Evolutionary conservation across 2,329 filamentous ascomycete genomes (phyloP).

Genomic region (Domatiomyces globalis): DNA sequence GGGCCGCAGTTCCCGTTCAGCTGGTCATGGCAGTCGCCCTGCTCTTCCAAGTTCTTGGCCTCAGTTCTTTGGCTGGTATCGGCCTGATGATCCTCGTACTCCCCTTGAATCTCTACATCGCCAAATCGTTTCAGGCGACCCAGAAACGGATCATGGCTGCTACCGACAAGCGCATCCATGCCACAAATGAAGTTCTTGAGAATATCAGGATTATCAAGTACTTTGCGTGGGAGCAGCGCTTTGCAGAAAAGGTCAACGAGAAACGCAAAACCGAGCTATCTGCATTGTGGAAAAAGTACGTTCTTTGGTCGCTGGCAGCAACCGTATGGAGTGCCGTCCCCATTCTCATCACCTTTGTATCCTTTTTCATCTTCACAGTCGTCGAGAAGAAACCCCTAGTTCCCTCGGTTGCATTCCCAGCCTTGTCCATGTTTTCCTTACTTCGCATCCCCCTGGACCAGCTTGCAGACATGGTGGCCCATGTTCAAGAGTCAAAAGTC

Average conservation of each 20-base stretch:
- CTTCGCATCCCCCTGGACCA: conserved; percentile 88
- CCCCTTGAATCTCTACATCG: conserved; percentile 80
- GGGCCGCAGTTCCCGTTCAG: conserved; percentile 80
- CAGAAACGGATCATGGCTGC: conserved; percentile 86
- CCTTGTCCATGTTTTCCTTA: conserved; percentile 87
- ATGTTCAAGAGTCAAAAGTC: conserved; percentile 93
- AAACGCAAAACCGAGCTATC: conserved; percentile 68
- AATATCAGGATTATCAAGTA: conserved; percentile 99
- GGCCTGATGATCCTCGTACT: conserved; percentile 77
- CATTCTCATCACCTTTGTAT: conserved; percentile 88
- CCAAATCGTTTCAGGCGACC: conserved; percentile 67
- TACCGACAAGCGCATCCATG: conserved; percentile 89
- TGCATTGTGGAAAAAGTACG: conserved; percentile 66
- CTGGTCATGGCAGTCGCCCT: conserved; percentile 65
- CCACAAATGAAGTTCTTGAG: conserved; percentile 90
- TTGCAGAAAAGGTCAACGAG: conserved; percentile 72
- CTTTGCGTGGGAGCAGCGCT: conserved; percentile 94
- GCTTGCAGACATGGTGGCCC: conserved; percentile 94
- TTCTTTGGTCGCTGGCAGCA: conserved; percentile 81
- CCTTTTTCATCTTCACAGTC: conserved; percentile 83
- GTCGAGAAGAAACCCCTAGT: conserved; percentile 80
- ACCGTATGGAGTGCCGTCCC: conserved; percentile 95
- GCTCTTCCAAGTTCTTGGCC: conserved; percentile 78
- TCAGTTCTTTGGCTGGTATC: conserved; percentile 87
- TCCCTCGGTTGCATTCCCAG: conserved; percentile 88